Base-by-base conservation (phyloP, 2,329 filamentous ascomycete species). In the Trichoderma simmonsii region DNA sequence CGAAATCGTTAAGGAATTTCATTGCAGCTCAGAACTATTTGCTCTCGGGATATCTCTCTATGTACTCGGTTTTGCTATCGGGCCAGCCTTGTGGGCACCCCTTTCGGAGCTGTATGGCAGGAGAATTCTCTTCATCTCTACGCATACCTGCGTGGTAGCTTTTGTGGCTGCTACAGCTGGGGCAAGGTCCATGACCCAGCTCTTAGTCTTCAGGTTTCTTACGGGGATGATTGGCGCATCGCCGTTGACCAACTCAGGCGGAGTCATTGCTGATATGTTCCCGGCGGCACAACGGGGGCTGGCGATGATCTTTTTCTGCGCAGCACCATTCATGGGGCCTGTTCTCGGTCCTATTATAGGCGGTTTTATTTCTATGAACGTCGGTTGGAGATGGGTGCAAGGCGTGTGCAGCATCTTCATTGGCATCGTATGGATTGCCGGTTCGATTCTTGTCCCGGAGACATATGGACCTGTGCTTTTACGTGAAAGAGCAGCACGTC, bases 381-480 rank as follows among this genome's bases (percentile, higher is more conserved):
- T 88, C 4, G 86, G 85, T 4, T 93, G 91, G 91, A 85, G 88
- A 51, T 93, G 90, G 91, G 86, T 89, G 2, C 93, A 93, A 81
- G 92, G 87, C 81, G 83, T 89, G 0, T 89, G 89, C 3, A 62
- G 39, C 57, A 62, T 70, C 39, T 70, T 62, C 12, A 54, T 62
- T 24, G 36, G 57, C 4, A 21, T 62, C 32, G 43, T 70, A 4
- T 61, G 39, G 43, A 61, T 70, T 54, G 28, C 24, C 14, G 57
- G 57, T 21, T 62, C 32, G 7, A 54, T 54, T 26, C 21, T 70
- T 24, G 39, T 70, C 4, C 36, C 57, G 5, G 67, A 62, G 18
- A 62, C 57, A 21, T 62, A 62, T 12, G 43, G 39, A 18, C 67
- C 57, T 4, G 67, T 62, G 39, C 15, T 70, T 36, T 28, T 70